Evolutionary conservation across 176 grass and related monocot genomes (phyloP).

Genomic region (Triticum dicoccoides): DNA sequence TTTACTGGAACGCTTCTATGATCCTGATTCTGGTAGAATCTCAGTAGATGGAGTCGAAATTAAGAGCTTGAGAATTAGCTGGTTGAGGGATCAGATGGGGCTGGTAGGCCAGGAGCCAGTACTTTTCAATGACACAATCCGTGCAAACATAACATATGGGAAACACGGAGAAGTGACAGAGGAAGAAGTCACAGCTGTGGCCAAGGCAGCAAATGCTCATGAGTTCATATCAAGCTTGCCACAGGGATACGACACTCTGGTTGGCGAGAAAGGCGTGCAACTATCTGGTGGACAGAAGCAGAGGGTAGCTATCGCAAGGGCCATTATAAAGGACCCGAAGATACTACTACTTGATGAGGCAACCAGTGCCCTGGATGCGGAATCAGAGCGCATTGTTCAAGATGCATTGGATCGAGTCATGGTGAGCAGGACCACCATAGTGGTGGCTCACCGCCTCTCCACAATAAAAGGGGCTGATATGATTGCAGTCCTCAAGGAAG

Average conservation of each 20-base stretch:
- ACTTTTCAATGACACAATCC: constrained; percentile 67
- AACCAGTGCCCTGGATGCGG: constrained; percentile 53
- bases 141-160: constrained; percentile 52
- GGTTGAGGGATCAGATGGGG: constrained; percentile 59
- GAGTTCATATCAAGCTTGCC: constrained; percentile 59
- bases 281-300: constrained; percentile 72
- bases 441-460: constrained; percentile 60
- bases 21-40: constrained; percentile 57
- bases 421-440: constrained; percentile 47
- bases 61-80: constrained; percentile 42
- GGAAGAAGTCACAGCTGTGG: constrained; percentile 47
- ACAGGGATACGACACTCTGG: constrained; percentile 48
- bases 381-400: constrained; percentile 55
- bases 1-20: constrained; percentile 70
- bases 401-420: constrained; percentile 53
- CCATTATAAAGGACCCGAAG: constrained; percentile 60
- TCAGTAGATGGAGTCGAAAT: constrained; percentile 52
- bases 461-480: constrained; percentile 65
- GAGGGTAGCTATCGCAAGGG: constrained; percentile 54
- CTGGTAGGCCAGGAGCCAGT: constrained; percentile 60
- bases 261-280: constrained; percentile 56
- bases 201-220: constrained; percentile 57
- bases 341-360: constrained; percentile 64
- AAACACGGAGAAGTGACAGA: constrained; percentile 42
- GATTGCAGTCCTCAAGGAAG: constrained; percentile 60